Evolutionary conservation across 1,139 yeast species (phyloP), one percentile per base, ranked within the genome.

Genomic region (Suhomyces guaymorum): DNA sequence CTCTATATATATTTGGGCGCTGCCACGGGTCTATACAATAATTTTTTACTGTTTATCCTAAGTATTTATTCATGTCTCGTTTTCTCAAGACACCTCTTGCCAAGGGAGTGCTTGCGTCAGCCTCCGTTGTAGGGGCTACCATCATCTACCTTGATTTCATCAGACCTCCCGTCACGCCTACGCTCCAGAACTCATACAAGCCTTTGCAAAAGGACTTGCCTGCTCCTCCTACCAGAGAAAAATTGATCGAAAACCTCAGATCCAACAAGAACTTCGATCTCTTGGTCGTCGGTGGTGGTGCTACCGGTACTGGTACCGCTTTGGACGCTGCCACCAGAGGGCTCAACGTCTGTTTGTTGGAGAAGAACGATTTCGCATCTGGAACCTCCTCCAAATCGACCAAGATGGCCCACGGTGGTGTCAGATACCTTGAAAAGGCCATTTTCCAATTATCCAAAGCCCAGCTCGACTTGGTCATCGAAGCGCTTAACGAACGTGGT

Each of bases 381-480:
- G 97, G 96, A 30, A 90, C 97, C 11, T 85, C 96, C 4, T 88
- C 96, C 20, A 83, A 90, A 54, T 85, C 95, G n/a, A 90, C 97
- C 37, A 90, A 90, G 66, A 86, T 90, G 81, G 96, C 96, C 28
- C 97, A 90, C 58, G 97, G 97, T 47, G 97, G 97, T 56, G 97
- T 90, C 34, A 75, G 97, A 54, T 90, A 90, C 63, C 75, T 90
- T 56, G 97, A 90, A 62, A 90, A 90, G 68, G 97, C 97, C 24
- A 80, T 90, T 52, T 87, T 88, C 78, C 86, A 82, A 61, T 73
- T 90, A 41, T 89, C 95, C 42, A 88, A 87, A 63, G 94, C 84
- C 44, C 97, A 90, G 69, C 75, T 88, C 62, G 89, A 87, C 63
- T 75, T 90, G 52, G 97, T 90, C 44, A 85, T 88, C 53, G 97